phyloP scores from a whole-genome alignment of 2,329 filamentous ascomycete genomes.

The Pestalotiopsis sp. region DNA sequence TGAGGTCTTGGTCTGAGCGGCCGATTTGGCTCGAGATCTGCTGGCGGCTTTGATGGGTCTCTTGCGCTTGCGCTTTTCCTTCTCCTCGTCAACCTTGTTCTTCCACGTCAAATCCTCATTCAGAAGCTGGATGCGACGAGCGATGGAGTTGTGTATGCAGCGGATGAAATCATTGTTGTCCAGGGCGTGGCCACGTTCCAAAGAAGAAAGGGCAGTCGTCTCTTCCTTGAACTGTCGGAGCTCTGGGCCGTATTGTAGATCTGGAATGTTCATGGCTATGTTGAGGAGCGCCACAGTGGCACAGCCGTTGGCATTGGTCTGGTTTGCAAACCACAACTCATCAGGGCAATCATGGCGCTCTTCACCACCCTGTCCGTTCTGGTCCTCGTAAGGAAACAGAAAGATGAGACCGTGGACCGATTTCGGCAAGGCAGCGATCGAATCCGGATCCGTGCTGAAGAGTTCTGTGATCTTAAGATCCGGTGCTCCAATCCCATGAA shows the following conservation, averaged over 20 bases:
- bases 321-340: conserved; percentile 91
- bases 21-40: conserved; percentile 33
- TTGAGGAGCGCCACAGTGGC: conserved; percentile 92
- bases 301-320: conserved; percentile 85
- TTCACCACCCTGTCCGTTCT: conserved; percentile 55
- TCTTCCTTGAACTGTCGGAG: conserved; percentile 73
- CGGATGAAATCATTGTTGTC: conserved; percentile 77
- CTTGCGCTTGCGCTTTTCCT: conserved; percentile 25
- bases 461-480: conserved; percentile 78
- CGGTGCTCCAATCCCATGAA: conserved; percentile 76
- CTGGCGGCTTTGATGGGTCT: conserved; percentile 25
- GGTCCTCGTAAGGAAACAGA: conserved; percentile 70
- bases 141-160: conserved; percentile 85
- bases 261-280: conserved; percentile 82
- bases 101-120: conserved; percentile 69
- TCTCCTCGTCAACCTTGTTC: conserved; percentile 52
- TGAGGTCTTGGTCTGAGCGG: neutral
- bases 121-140: conserved; percentile 75
- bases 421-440: conserved; percentile 66
- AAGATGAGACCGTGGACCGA: conserved; percentile 88
- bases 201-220: conserved; percentile 69
- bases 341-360: conserved; percentile 57
- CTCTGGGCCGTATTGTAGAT: conserved; percentile 68
- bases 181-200: conserved; percentile 75
- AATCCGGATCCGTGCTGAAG: conserved; percentile 69